Conservation (phyloP, 140 eudicot species). For the Cichorium intybus region DNA sequence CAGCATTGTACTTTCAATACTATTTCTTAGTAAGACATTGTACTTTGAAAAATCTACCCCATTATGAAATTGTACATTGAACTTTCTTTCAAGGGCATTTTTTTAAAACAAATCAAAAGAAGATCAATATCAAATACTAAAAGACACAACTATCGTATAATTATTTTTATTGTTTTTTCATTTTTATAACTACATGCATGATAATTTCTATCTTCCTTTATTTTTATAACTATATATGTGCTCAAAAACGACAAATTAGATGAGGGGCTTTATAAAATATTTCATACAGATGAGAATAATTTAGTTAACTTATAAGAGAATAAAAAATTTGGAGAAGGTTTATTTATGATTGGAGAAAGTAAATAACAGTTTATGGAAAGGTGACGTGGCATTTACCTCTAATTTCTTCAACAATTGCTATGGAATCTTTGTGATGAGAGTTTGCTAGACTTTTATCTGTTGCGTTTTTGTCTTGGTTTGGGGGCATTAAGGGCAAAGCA, state of each 20-base stretch:
- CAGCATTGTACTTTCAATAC: background rate
- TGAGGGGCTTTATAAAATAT: no score
- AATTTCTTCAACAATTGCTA: slow-evolving; percentile 18
- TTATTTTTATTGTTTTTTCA: no score
- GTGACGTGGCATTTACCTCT: slow-evolving; percentile 29
- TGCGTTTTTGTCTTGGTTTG: slow-evolving; percentile 28
- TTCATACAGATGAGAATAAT: no score
- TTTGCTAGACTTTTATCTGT: slow-evolving; percentile 23
- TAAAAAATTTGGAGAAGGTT: no score
- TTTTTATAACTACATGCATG: no score
- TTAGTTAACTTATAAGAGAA: no score
- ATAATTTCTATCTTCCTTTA: no score
- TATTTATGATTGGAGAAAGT: no score
- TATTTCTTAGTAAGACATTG: background rate
- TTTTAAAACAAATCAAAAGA: background rate
- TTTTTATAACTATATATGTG: no score
- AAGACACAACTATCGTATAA: no score
- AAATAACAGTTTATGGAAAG: no score
- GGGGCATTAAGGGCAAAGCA: slow-evolving; percentile 37
- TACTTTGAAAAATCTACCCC: background rate
- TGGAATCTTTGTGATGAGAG: slow-evolving; percentile 29
- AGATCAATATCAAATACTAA: slow-evolving; percentile 1
- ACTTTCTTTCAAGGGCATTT: background rate
- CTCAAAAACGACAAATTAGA: no score
- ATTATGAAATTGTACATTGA: background rate